Evolutionary conservation across 2,329 filamentous ascomycete genomes (phyloP).

Genomic region (Lachnellula willkommii): DNA sequence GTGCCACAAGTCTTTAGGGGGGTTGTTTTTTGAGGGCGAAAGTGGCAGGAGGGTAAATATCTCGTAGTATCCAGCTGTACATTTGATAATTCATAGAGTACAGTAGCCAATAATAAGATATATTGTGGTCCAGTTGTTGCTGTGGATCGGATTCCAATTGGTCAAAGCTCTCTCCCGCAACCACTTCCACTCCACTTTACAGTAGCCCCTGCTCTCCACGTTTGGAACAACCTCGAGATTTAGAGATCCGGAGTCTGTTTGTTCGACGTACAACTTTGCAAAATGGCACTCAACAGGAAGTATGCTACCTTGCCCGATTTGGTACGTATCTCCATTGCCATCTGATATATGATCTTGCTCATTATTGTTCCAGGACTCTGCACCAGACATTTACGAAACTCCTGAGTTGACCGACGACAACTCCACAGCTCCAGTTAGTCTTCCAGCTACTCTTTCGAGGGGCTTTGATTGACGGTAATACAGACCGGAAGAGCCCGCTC

Average conservation of each 20-base stretch:
- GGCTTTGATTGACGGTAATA: slow-evolving; percentile 4
- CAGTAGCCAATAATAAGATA: neutral
- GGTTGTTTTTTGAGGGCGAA: neutral
- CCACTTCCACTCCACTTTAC: neutral
- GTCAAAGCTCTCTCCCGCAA: slow-evolving; percentile 2
- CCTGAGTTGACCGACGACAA: slow-evolving; percentile 87
- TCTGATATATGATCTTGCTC: neutral
- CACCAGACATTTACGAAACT: slow-evolving; percentile 94
- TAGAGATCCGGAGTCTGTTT: neutral
- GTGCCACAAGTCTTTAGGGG: neutral
- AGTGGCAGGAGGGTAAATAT: neutral
- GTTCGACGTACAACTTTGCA: slow-evolving; percentile 1
- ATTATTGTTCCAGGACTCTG: slow-evolving; percentile 62
- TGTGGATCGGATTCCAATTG: neutral
- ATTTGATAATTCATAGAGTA: neutral
- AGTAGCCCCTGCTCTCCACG: neutral
- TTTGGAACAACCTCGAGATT: neutral
- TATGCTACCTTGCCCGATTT: slow-evolving; percentile 77
- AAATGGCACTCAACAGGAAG: slow-evolving; percentile 73
- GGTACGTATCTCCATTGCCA: slow-evolving; percentile 40
- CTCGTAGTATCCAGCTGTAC: neutral
- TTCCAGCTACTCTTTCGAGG: neutral
- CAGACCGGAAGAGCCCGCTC: slow-evolving; percentile 44
- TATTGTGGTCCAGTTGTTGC: neutral
- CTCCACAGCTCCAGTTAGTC: slow-evolving; percentile 71